Evolutionary conservation across 1,284 basidiomycete genomes (phyloP).

Genomic region (Rhodotorula mucilaginosa): DNA sequence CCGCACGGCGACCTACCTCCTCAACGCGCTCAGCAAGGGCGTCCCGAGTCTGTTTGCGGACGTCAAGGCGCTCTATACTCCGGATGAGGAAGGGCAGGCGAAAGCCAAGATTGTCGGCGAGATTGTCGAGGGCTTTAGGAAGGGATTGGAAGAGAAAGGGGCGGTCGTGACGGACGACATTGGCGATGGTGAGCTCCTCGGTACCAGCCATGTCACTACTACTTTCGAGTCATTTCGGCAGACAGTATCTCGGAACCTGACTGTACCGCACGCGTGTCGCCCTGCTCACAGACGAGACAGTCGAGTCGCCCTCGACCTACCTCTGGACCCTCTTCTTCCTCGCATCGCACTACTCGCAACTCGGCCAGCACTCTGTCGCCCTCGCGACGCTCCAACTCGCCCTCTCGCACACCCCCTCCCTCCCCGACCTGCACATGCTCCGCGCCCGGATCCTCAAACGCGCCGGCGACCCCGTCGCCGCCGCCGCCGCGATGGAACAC

Average conservation of each 20-base stretch:
- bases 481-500: constrained; percentile 73
- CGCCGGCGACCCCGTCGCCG: constrained; percentile 73
- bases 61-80: constrained; percentile 77
- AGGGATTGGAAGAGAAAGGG: constrained; percentile 48
- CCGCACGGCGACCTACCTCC: constrained; percentile 68
- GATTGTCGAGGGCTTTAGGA: constrained; percentile 61
- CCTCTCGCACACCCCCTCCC: constrained; percentile 81
- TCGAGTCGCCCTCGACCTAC: constrained; percentile 74
- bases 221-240: background rate
- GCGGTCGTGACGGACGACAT: constrained; percentile 41
- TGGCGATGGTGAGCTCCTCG: constrained; percentile 20
- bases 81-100: constrained; percentile 49
- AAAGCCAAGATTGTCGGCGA: constrained; percentile 68
- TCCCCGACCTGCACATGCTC: constrained; percentile 86
- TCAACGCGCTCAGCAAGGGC: constrained; percentile 72
- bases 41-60: constrained; percentile 93
- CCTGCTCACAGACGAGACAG: constrained; percentile 42
- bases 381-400: constrained; percentile 66
- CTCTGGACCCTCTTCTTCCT: constrained; percentile 96
- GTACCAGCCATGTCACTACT: too few species aligned
- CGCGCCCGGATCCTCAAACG: constrained; percentile 84
- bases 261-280: background rate
- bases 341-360: constrained; percentile 64
- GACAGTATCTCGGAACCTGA: background rate
- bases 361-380: constrained; percentile 56